Evolutionary conservation across 2,329 filamentous ascomycete genomes (phyloP).

Genomic region (Venturia aucupariae): DNA sequence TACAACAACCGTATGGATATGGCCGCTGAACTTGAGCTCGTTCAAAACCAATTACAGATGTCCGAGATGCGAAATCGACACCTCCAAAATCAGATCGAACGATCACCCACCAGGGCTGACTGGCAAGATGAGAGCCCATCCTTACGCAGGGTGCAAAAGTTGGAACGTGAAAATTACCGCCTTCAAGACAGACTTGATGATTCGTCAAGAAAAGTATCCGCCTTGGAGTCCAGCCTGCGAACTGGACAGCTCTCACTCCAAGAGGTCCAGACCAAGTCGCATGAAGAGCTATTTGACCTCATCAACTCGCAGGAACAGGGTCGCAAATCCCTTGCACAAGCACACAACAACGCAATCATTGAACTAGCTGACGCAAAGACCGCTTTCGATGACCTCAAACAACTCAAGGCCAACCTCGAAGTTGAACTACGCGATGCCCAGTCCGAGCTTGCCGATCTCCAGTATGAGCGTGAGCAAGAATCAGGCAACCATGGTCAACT

Average conservation of each 20-base stretch:
- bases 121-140: slow-evolving; percentile 70
- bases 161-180: slow-evolving; percentile 84
- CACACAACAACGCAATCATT: slow-evolving; percentile 74
- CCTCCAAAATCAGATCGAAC: slow-evolving; percentile 76
- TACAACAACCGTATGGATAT: slow-evolving; percentile 87
- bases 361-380: slow-evolving; percentile 82
- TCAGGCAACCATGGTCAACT: slow-evolving; percentile 78
- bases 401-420: slow-evolving; percentile 68
- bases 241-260: slow-evolving; percentile 81
- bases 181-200: slow-evolving; percentile 93
- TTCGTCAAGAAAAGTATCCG: slow-evolving; percentile 83
- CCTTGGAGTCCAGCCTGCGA: slow-evolving; percentile 76
- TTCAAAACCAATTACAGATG: slow-evolving; percentile 90
- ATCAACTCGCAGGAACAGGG: slow-evolving; percentile 91
- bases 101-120: slow-evolving; percentile 52
- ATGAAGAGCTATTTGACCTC: slow-evolving; percentile 87
- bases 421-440: slow-evolving; percentile 77
- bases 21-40: slow-evolving; percentile 79
- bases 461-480: slow-evolving; percentile 73
- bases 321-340: slow-evolving; percentile 67
- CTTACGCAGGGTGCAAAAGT: slow-evolving; percentile 71
- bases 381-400: slow-evolving; percentile 78
- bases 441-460: slow-evolving; percentile 76
- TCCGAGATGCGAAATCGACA: slow-evolving; percentile 93
- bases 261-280: slow-evolving; percentile 85